Base-by-base conservation (phyloP, 495 filamentous ascomycete genomes). In the Staphylotrichum tortipilum region DNA sequence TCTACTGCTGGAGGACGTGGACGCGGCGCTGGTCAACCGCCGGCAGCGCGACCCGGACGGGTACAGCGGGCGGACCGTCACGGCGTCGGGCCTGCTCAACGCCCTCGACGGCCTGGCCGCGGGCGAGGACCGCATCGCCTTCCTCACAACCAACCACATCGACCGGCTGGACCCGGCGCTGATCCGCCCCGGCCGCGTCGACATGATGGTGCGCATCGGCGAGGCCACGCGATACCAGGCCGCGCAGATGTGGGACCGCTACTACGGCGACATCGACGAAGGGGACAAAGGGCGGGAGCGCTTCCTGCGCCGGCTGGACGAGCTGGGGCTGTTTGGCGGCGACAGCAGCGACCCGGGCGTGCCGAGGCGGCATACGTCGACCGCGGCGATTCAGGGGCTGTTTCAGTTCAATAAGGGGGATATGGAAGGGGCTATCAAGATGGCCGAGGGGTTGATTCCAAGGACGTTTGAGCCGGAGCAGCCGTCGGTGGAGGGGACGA, bases 101-200 rank as follows among this genome's bases (percentile, higher is more conserved):
- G 89, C 94, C 1, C 70, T 98, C 12, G 92, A 98, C 55, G 92
- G 92, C 0, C 83, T 96, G 7, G 89, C 90, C n/a, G 94, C 90
- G 50, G 88, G 88, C 3, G 92, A 98, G 58, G 89, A 97, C 66
- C 77, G 92, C 14, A 83, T 98, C 45, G 79, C 94, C 14, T 92
- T 98, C 64, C 77, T 98, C 43, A 98, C 92, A 5, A 98, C 92
- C 18, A 98, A 98, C 55, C 87, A 96, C 53, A 79, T 94, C 24
- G 87, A 94, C 47, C 78, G 86, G 15, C 77, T 98, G 2, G 92
- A 98, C 58, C 80, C 82, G 53, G 92, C 92, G 19, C 71, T 98
- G 34, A 85, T 98, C 23, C 78, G 92, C 23, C 92, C 92, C 3
- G 92, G 92, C 5, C 76, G 92, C 44, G 88, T 98, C 2, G 92